Percentiles rank a stretch among this genome's conserved stretches.
Evolutionary conservation across 2,329 filamentous ascomycete genomes (phyloP).

Genomic region (Aspergillus aculeatinus): DNA sequence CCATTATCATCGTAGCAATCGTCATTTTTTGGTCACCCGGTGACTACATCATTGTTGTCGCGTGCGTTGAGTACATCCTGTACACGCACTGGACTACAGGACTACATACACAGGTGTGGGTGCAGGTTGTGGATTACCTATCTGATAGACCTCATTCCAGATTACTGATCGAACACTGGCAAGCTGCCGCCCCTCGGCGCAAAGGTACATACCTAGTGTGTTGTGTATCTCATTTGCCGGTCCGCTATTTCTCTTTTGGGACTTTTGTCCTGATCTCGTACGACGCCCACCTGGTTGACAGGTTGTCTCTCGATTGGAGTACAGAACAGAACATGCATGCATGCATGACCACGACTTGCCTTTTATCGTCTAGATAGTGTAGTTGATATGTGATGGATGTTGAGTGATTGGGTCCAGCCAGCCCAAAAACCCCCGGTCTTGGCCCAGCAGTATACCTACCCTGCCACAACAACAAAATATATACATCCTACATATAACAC

Average conservation of each 20-base stretch:
- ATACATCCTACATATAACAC: no score
- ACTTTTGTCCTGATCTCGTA: neutral
- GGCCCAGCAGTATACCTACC: neutral
- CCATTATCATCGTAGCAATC: neutral
- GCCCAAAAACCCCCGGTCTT: neutral
- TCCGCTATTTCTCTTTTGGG: conserved; percentile 5
- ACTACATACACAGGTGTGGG: no score
- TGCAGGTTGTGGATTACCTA: neutral
- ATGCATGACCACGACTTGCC: conserved; percentile 6
- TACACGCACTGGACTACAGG: no score
- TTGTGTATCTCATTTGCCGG: conserved; percentile 11
- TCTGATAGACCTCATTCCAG: neutral
- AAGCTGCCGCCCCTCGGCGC: no score
- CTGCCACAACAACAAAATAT: neutral
- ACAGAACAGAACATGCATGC: neutral
- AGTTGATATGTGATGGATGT: neutral
- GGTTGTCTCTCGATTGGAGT: conserved; percentile 1
- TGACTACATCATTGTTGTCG: neutral
- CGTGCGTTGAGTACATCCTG: neutral
- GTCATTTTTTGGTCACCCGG: neutral
- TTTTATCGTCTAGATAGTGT: no score
- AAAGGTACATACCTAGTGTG: neutral
- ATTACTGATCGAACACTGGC: neutral
- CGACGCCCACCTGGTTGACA: conserved; percentile 14
- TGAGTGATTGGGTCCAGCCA: neutral